Conservation (phyloP, 2,329 filamentous ascomycete species). For the Neophaeococcomyces mojaviensis region DNA sequence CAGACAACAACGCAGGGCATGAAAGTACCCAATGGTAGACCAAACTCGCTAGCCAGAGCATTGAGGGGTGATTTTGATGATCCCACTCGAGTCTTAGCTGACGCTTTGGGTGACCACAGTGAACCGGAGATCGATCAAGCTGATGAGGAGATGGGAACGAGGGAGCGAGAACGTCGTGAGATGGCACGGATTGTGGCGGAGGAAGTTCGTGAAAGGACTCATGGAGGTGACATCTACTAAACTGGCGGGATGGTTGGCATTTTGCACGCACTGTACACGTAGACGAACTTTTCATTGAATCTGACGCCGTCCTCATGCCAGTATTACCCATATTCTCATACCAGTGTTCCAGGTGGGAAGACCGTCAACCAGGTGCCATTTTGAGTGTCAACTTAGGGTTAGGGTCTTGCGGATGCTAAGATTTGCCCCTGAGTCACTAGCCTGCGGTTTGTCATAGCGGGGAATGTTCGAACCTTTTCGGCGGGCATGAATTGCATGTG, state of each 20-base stretch:
- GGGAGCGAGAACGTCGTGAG: constrained; percentile 17
- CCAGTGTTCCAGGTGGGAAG: too few relatives aligned
- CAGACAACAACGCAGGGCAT: background rate
- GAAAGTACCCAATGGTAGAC: background rate
- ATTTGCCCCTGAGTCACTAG: too few relatives aligned
- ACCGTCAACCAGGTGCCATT: too few relatives aligned
- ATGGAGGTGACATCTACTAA: constrained; percentile 3
- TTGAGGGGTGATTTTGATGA: constrained; percentile 20
- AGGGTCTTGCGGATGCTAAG: too few relatives aligned
- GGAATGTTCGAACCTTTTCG: constrained; percentile 3
- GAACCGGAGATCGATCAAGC: constrained; percentile 22
- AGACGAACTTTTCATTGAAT: too few relatives aligned
- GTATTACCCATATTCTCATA: too few relatives aligned
- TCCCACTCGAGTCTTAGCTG: constrained; percentile 18
- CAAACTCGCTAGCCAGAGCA: constrained; percentile 17
- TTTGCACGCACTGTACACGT: too few relatives aligned
- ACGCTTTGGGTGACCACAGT: constrained; percentile 23
- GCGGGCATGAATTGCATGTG: background rate
- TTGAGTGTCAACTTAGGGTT: too few relatives aligned
- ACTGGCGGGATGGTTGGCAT: too few relatives aligned
- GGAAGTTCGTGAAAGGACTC: constrained; percentile 18
- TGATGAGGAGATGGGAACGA: constrained; percentile 20
- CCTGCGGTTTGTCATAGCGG: background rate
- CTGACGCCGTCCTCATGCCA: too few relatives aligned
- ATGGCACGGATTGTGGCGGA: constrained; percentile 22